These are phyloP conservation scores for Pseudognaphalium luteoalbum DNA, from an alignment of 129 eudicot species.

Conservation along the genomic window DNA sequence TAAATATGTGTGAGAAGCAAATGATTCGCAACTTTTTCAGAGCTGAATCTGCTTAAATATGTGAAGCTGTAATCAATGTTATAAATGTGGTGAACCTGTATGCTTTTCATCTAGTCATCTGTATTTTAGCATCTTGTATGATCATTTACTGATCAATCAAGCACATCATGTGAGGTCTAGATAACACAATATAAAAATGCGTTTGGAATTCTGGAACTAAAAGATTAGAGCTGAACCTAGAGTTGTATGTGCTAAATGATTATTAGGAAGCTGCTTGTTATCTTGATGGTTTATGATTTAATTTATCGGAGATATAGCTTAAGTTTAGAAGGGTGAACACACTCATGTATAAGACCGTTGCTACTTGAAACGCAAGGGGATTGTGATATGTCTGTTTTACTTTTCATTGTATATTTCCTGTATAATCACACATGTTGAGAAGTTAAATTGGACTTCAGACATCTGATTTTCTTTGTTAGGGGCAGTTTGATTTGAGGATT, in stretches of 20 bases:
- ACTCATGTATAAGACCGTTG: constrained; percentile 12
- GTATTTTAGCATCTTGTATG: neutral
- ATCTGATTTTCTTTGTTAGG: neutral
- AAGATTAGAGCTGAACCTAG: constrained; percentile 17
- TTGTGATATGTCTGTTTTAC: constrained; percentile 12
- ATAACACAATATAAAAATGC: neutral
- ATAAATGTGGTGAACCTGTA: neutral
- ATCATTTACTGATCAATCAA: neutral
- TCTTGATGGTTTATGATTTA: neutral
- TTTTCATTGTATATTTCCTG: constrained; percentile 8
- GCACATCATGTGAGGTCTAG: neutral
- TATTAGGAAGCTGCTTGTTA: constrained; percentile 1
- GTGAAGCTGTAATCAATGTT: neutral
- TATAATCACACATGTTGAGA: neutral
- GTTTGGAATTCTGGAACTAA: constrained; percentile 6
- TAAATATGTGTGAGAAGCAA: neutral
- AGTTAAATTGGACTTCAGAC: neutral
- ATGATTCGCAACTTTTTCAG: neutral
- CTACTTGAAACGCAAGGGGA: neutral
- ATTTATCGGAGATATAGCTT: neutral
- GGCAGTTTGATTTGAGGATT: constrained; percentile 5
- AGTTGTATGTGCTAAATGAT: neutral
- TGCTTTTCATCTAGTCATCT: neutral
- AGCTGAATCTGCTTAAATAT: neutral
- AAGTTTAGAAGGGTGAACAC: neutral